Percentiles rank a stretch among this genome's conserved stretches.
phyloP scores from a whole-genome alignment of 148 eudicot genomes.

The Silene latifolia region DNA sequence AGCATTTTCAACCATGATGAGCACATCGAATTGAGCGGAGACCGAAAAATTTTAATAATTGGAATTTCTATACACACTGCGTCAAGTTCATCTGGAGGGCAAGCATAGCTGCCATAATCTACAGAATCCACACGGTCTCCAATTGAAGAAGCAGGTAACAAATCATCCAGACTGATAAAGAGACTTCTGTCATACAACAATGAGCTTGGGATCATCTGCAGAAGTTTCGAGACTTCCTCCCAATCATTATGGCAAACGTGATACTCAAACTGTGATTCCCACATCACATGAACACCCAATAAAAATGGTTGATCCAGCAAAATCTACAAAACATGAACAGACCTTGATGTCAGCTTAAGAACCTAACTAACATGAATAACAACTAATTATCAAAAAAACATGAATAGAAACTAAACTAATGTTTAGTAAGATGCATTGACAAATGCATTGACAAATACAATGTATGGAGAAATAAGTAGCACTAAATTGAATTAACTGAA shows the following conservation, averaged over 20 bases:
- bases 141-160: constrained; percentile 45
- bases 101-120: constrained; percentile 45
- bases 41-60: constrained; percentile 48
- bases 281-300: constrained; percentile 65
- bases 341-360: neutral
- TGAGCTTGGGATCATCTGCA: constrained; percentile 61
- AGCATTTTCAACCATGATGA: constrained; percentile 76
- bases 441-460: neutral
- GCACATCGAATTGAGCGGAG: constrained; percentile 48
- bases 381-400: neutral
- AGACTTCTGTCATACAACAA: constrained; percentile 51
- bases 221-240: constrained; percentile 68
- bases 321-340: constrained; percentile 19
- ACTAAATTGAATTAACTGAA: neutral
- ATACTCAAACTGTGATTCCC: constrained; percentile 97
- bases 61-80: constrained; percentile 68
- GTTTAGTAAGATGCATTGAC: neutral
- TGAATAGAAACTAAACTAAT: neutral
- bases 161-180: constrained; percentile 65
- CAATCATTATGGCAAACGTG: constrained; percentile 81
- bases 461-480: neutral
- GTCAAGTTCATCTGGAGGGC: constrained; percentile 68
- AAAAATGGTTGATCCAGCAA: constrained; percentile 71
- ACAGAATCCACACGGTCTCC: constrained; percentile 37
- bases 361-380: neutral